Conservation (phyloP, 106 monocot species). For the Chionographis japonica region DNA sequence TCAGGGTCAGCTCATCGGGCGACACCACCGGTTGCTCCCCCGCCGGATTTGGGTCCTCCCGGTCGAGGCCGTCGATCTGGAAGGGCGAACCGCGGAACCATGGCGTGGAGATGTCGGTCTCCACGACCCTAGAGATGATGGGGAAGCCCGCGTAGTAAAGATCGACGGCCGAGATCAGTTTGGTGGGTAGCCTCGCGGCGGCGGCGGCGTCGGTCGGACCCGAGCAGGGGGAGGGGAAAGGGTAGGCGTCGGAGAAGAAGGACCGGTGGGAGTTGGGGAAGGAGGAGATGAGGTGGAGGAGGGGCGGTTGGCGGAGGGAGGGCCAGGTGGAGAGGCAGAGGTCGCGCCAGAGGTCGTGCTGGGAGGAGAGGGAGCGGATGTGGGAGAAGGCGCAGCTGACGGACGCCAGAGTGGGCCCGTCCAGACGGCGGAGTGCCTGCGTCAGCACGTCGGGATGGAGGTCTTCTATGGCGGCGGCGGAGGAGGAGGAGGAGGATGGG, state of each 20-base stretch:
- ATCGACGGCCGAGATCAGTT: constrained; percentile 70
- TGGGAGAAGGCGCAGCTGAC: constrained; percentile 37
- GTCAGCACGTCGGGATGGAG: constrained; percentile 63
- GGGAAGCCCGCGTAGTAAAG: constrained; percentile 38
- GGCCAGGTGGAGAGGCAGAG: constrained; percentile 72
- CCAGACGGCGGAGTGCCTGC: constrained; percentile 41
- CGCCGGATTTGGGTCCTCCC: constrained; percentile 2
- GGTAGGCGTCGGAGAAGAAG: constrained; percentile 50
- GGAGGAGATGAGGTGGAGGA: constrained; percentile 8
- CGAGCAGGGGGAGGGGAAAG: constrained; percentile 17
- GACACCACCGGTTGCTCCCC: background rate
- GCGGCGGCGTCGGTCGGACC: background rate
- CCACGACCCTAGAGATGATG: constrained; percentile 57
- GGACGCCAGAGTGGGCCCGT: constrained; percentile 61
- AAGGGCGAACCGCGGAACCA: constrained; percentile 78
- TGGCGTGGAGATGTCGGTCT: constrained; percentile 30
- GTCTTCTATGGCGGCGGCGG: constrained; percentile 40
- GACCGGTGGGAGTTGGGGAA: constrained; percentile 20
- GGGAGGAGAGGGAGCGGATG: constrained; percentile 41
- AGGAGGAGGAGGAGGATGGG: too few species aligned
- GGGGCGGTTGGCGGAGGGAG: constrained; percentile 42
- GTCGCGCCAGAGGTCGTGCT: constrained; percentile 41
- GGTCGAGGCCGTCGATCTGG: constrained; percentile 51
- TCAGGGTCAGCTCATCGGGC: constrained; percentile 41
- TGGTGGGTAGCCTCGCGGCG: background rate